These are phyloP conservation scores for Athelia psychrophila DNA, from an alignment of 1,284 basidiomycete genomes.

Conservation along the genomic window DNA sequence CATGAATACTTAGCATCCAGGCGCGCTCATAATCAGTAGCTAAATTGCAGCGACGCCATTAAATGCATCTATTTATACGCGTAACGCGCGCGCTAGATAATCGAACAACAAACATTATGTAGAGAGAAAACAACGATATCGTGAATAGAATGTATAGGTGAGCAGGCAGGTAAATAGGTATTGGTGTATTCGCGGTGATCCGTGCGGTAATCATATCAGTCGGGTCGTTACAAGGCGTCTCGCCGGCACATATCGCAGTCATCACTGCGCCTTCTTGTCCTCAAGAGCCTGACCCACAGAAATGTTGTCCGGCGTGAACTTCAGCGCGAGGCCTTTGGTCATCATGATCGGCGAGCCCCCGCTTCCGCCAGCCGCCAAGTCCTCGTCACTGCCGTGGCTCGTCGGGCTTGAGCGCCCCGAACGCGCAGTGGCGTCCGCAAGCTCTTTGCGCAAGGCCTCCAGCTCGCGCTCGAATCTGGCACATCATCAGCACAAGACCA, in stretches of 20 bases:
- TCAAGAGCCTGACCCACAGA: conserved; percentile 2
- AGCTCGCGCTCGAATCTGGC: conserved; percentile 86
- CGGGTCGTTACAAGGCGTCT: background rate
- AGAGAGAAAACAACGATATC: no score
- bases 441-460: conserved; percentile 83
- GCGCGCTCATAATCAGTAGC: no score
- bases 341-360: conserved; percentile 25
- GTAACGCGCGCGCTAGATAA: no score
- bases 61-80: no score
- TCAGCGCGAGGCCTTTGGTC: conserved; percentile 16
- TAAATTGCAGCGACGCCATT: no score
- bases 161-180: background rate
- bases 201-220: background rate
- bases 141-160: no score
- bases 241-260: background rate
- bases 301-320: conserved; percentile 2
- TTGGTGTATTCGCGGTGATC: background rate
- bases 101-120: no score
- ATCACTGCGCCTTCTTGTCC: conserved; percentile 23
- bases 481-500: conserved; percentile 4
- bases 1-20: no score
- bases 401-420: conserved; percentile 49
- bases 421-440: conserved; percentile 59
- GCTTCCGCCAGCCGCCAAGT: no score
- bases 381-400: conserved; percentile 31